Percentiles rank a stretch among this genome's conserved stretches.
These are phyloP conservation scores for Posidonia oceanica DNA, from an alignment of 116 monocot species.

Conservation along the genomic window DNA sequence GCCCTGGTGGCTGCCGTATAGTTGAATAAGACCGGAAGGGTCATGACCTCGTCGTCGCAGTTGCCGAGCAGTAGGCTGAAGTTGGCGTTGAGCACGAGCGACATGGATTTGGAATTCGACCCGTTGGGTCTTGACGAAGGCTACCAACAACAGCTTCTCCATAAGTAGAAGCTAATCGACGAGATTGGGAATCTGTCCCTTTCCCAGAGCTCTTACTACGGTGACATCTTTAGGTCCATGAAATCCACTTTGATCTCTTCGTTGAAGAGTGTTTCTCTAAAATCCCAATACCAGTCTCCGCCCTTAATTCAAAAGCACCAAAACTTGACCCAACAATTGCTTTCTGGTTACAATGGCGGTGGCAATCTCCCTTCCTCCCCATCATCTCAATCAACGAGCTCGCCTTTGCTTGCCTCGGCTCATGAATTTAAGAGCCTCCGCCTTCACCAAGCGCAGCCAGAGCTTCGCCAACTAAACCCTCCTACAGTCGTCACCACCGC, in stretches of 20 bases:
- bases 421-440: too few relatives aligned
- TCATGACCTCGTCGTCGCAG: conserved; percentile 4
- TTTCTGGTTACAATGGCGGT: too few relatives aligned
- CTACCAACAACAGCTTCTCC: too few relatives aligned
- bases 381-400: too few relatives aligned
- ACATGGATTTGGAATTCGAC: conserved; percentile 14
- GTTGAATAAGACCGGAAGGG: too few relatives aligned
- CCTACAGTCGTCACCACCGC: too few relatives aligned
- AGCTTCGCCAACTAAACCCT: conserved; percentile 91
- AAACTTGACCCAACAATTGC: too few relatives aligned
- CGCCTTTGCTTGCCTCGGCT: too few relatives aligned
- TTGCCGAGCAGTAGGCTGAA: conserved; percentile 14
- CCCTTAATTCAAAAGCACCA: too few relatives aligned
- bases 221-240: conserved; percentile 10
- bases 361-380: too few relatives aligned
- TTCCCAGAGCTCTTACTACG: not conserved
- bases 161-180: too few relatives aligned
- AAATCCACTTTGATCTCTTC: conserved; percentile 22
- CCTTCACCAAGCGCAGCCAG: conserved; percentile 82
- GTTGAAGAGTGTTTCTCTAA: conserved; percentile 62
- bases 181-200: conserved; percentile 18
- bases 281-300: conserved; percentile 45
- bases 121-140: conserved; percentile 2
- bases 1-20: too few relatives aligned
- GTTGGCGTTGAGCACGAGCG: conserved; percentile 6